These are phyloP conservation scores for Termitomyces sp. DNA, from an alignment of 768 basidiomycete genomes.

Conservation along the genomic window DNA sequence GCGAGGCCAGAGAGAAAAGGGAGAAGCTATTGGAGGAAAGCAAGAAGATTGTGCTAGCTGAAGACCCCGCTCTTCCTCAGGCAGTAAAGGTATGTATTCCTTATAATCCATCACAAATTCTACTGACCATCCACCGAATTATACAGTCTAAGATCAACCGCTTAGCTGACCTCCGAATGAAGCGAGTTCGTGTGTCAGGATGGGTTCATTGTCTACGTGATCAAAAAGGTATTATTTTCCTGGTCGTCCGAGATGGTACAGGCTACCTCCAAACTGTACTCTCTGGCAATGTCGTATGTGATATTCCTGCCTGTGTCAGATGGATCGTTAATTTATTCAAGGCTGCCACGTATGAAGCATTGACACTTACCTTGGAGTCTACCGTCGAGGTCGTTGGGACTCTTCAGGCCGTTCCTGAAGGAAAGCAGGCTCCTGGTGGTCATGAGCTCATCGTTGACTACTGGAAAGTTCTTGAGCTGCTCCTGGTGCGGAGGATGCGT, in stretches of 20 bases:
- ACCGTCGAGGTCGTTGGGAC: slow-evolving; percentile 86
- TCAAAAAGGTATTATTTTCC: slow-evolving; percentile 92
- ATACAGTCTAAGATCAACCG: slow-evolving; percentile 66
- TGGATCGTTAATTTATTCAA: slow-evolving; percentile 28
- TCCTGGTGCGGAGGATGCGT: slow-evolving; percentile 90
- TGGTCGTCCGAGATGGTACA: slow-evolving; percentile 92
- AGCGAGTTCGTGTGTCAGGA: slow-evolving; percentile 84
- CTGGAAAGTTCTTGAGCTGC: slow-evolving; percentile 83
- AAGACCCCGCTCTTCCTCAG: slow-evolving; percentile 67
- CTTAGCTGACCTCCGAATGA: slow-evolving; percentile 57
- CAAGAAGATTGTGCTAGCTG: slow-evolving; percentile 76
- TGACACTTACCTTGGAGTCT: slow-evolving; percentile 88
- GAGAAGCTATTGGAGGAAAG: slow-evolving; percentile 84
- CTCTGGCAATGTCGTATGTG: slow-evolving; percentile 74
- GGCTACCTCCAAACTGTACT: slow-evolving; percentile 93
- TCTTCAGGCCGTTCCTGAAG: slow-evolving; percentile 85
- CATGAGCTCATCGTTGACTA: slow-evolving; percentile 94
- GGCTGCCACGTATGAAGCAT: slow-evolving; percentile 89
- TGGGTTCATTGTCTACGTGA: slow-evolving; percentile 95
- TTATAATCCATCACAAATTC: slow-evolving; percentile 1
- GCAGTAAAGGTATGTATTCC: slow-evolving; percentile 56
- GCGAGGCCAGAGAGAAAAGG: slow-evolving; percentile 68
- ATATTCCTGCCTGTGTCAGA: not conserved
- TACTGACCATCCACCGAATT: slow-evolving; percentile 2
- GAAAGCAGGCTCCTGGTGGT: slow-evolving; percentile 87